Conservation (phyloP, 2,329 filamentous ascomycete genomes). For the Verticillium isaacii region DNA sequence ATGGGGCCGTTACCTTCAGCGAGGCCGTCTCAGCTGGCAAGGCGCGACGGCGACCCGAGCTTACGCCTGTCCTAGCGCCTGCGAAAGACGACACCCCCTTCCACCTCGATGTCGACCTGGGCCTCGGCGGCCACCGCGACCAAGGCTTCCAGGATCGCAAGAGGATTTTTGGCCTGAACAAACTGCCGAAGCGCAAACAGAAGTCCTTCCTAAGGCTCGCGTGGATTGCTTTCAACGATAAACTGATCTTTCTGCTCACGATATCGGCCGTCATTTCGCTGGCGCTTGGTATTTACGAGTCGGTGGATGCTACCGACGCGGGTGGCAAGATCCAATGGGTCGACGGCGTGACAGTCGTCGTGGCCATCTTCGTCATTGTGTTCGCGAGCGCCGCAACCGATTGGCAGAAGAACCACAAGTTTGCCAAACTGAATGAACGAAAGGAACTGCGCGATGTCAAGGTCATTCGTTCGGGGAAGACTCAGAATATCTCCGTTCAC, state of each 20-base stretch:
- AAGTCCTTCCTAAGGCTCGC: constrained; percentile 66
- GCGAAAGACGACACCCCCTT: constrained; percentile 19
- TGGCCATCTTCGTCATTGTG: constrained; percentile 72
- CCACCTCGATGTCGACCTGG: constrained; percentile 14
- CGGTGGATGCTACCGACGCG: constrained; percentile 48
- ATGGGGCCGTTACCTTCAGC: constrained; percentile 41
- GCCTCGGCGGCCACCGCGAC: constrained; percentile 9
- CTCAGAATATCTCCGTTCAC: constrained; percentile 63
- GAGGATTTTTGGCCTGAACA: constrained; percentile 65
- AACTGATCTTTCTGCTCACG: constrained; percentile 68
- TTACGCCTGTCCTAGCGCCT: constrained; percentile 13
- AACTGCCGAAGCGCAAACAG: constrained; percentile 61
- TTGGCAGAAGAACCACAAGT: constrained; percentile 77
- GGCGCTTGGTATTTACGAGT: constrained; percentile 70
- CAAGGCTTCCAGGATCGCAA: constrained; percentile 54
- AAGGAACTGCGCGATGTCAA: constrained; percentile 74
- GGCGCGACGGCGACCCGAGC: constrained; percentile 20
- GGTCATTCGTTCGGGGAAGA: constrained; percentile 69
- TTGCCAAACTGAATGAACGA: constrained; percentile 74
- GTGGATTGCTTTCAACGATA: constrained; percentile 82
- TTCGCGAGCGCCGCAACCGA: constrained; percentile 74
- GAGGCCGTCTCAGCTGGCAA: constrained; percentile 39
- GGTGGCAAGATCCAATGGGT: constrained; percentile 68
- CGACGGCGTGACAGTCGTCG: constrained; percentile 74
- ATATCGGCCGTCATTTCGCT: constrained; percentile 70